Evolutionary conservation across 2,329 filamentous ascomycete species (phyloP).

Genomic region (Penicillium sp.): DNA sequence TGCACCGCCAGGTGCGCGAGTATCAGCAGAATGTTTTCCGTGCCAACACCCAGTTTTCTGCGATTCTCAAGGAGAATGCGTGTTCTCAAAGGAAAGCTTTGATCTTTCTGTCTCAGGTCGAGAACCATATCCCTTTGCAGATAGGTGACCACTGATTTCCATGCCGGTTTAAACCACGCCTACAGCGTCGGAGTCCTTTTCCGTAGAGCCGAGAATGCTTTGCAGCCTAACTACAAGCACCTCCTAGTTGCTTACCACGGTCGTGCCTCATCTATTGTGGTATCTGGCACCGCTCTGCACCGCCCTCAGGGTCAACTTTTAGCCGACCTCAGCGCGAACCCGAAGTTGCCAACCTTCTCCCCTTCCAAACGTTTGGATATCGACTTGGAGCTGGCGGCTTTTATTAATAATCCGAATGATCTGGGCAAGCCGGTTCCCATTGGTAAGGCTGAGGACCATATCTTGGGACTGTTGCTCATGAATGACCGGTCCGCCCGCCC

Average conservation of each 20-base stretch:
- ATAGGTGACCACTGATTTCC: constrained; percentile 83
- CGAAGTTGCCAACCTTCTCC: constrained; percentile 62
- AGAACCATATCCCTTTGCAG: constrained; percentile 69
- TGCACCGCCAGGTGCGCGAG: constrained; percentile 66
- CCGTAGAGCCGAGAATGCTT: constrained; percentile 67
- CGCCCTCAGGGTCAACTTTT: constrained; percentile 74
- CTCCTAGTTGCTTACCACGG: constrained; percentile 81
- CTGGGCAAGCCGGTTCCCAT: constrained; percentile 65
- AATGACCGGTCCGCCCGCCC: constrained; percentile 84
- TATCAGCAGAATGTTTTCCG: constrained; percentile 68
- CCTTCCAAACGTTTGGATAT: constrained; percentile 70
- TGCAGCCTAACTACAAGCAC: constrained; percentile 79
- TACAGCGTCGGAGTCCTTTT: constrained; percentile 71
- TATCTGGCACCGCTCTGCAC: constrained; percentile 70
- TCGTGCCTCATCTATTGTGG: constrained; percentile 70
- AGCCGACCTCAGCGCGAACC: constrained; percentile 59
- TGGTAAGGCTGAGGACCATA: constrained; percentile 62
- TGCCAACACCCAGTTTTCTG: constrained; percentile 57
- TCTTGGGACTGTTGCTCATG: constrained; percentile 79
- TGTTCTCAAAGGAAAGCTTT: constrained; percentile 57
- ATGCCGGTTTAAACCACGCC: constrained; percentile 75
- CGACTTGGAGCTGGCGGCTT: constrained; percentile 76
- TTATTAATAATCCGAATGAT: constrained; percentile 64
- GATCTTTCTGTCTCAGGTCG: constrained; percentile 58
- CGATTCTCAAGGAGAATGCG: constrained; percentile 62